Evolutionary conservation across 2,329 filamentous ascomycete species (phyloP), one percentile per base, ranked within the genome.

Genomic region (Fusarium chlamydosporum): DNA sequence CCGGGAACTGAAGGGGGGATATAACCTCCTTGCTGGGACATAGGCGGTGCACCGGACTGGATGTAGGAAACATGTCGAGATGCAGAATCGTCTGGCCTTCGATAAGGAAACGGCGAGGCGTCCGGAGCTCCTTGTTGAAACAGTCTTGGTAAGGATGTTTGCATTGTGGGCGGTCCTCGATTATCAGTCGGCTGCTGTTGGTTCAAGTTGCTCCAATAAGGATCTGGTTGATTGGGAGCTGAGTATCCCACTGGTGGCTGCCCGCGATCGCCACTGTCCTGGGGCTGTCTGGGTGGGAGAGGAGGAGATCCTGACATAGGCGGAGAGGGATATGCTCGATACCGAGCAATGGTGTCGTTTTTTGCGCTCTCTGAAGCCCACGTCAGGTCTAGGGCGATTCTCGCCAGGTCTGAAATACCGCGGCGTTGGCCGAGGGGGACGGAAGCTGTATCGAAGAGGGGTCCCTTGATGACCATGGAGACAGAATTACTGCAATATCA

Each of bases 291-390:
- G 77, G 84, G 82, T 79, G 87, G 85, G 74, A 85, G 82, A 73
- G 84, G 84, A 75, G 88, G 87, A 83, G 89, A 90, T 78, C 87
- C 88, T 84, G 89, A 91, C 89, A 91, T 91, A 85, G 89, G 89
- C 82, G 89, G 89, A 84, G 89, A 91, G 78, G 88, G 89, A 82
- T 91, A 91, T 78, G 85, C 86, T 83, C 83, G 83, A 76, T 82
- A 82, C 75, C 82, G 84, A 82, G 83, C 82, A 83, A 82, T 84
- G 82, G 83, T 80, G 81, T 85, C 82, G 82, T 69, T 68, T 70
- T 74, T 74, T 74, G 76, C 81, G 81, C 84, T 85, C 84, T 79
- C 82, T 82, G 81, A 83, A 80, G 81, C 86, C 73, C 75, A 73
- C 41, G 66, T 70, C 68, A 75, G 56, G 47, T 76, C 68, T 79